Percentiles rank a stretch among this genome's conserved stretches.
These are phyloP conservation scores for Camellia oleifera DNA, from an alignment of 179 eudicot species.

Conservation along the genomic window DNA sequence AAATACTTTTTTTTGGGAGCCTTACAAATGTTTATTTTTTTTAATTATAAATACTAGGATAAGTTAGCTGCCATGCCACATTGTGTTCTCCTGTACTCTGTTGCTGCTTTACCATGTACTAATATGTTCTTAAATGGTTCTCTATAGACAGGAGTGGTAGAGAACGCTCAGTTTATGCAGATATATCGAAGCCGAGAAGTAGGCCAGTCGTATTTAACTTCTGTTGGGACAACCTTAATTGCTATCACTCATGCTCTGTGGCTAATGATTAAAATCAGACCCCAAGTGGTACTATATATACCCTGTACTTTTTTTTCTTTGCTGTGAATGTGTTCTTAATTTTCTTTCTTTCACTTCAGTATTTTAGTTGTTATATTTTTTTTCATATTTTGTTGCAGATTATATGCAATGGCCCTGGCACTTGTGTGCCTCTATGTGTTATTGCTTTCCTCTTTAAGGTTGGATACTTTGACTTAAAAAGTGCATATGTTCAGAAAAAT, in stretches of 20 bases:
- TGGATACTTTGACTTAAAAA: not conserved
- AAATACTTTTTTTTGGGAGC: too few species aligned
- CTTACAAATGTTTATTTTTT: not conserved
- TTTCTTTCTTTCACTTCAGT: not conserved
- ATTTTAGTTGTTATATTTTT: not conserved
- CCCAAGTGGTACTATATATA: conserved; percentile 73
- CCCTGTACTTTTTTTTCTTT: not conserved
- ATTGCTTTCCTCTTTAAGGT: conserved; percentile 88
- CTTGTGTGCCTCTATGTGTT: conserved; percentile 82
- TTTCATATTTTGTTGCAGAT: conserved; percentile 40
- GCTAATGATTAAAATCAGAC: conserved; percentile 84
- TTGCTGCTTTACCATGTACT: not conserved
- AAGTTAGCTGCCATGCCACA: not conserved
- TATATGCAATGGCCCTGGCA: conserved; percentile 96
- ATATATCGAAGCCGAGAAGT: conserved; percentile 94
- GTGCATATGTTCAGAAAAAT: not conserved
- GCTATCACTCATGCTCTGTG: conserved; percentile 77
- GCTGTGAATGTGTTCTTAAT: not conserved
- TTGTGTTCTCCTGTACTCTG: not conserved
- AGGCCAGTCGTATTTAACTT: conserved; percentile 90
- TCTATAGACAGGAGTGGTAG: conserved; percentile 36
- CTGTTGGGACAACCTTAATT: conserved; percentile 72
- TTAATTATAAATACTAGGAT: not conserved
- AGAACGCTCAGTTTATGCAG: conserved; percentile 61
- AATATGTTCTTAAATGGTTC: conserved; percentile 2